Evolutionary conservation across 2,329 filamentous ascomycete genomes (phyloP).

Genomic region (Ambrosiella cleistominuta): DNA sequence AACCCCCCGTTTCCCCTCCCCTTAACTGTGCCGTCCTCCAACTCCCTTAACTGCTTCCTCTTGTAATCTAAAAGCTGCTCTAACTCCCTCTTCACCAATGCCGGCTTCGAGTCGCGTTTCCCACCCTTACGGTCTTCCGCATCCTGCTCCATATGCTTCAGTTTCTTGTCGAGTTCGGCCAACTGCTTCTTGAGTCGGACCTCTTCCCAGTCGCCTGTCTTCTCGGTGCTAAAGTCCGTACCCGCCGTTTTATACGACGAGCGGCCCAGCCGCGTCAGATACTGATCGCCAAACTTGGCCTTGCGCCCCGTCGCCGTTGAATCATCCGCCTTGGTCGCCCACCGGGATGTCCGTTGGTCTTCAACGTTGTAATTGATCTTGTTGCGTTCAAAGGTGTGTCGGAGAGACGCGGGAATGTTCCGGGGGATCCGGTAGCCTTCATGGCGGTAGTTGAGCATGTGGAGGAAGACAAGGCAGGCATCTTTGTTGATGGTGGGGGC

Average conservation of each 20-base stretch:
- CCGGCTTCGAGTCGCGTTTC: conserved; percentile 63
- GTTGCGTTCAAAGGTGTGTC: conserved; percentile 83
- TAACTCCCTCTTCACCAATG: conserved; percentile 81
- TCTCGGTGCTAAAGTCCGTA: conserved; percentile 75
- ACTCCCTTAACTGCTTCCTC: conserved; percentile 55
- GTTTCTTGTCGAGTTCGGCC: conserved; percentile 72
- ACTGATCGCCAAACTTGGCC: conserved; percentile 93
- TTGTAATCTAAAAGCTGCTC: conserved; percentile 94
- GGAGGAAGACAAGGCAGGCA: conserved; percentile 80
- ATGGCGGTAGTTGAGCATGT: conserved; percentile 90
- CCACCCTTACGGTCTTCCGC: conserved; percentile 45
- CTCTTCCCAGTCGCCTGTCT: conserved; percentile 94
- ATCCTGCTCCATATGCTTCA: conserved; percentile 61
- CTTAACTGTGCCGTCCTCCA: conserved; percentile 55
- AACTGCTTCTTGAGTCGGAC: conserved; percentile 88
- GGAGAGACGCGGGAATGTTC: conserved; percentile 75
- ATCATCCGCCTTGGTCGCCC: conserved; percentile 64
- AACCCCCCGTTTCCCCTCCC: conserved; percentile 48
- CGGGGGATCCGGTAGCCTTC: conserved; percentile 90
- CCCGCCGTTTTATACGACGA: conserved; percentile 65
- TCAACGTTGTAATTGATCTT: conserved; percentile 93
- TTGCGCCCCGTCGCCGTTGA: conserved; percentile 74
- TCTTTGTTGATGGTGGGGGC: conserved; percentile 78
- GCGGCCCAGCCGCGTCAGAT: conserved; percentile 77
- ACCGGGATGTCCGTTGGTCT: conserved; percentile 54